Base-by-base conservation (phyloP, 2,329 filamentous ascomycete species). In the Stachybotrys elegans region DNA sequence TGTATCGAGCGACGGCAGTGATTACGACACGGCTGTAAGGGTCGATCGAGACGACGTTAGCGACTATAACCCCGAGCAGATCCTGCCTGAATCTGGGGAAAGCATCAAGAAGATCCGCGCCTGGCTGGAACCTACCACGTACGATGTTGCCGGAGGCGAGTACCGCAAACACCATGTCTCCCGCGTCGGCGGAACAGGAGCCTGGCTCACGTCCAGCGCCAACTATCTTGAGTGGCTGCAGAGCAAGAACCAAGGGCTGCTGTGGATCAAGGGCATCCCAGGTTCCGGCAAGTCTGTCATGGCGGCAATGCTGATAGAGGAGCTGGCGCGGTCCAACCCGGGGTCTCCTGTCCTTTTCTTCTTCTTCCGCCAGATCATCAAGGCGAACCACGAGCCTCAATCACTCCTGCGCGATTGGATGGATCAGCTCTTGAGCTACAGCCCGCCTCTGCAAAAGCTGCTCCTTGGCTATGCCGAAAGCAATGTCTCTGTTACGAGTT, bases 321-420 rank as follows among this genome's bases (percentile, higher is more conserved):
- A 53, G 6, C 6, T 55, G 43, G 12, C 39, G 32, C 38, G 38
- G n/a, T 25, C 44, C 5, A 42, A 47, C 16, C 42, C 36, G 4
- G 40, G 27, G 4, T 40, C 7, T 7, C 59, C 60, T 0, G 59
- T 67, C 3, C 54, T 68, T 0, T 66, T 57, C 50, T 68, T 69
- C 50, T 68, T 68, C 51, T 68, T 67, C 44, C 58, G 65, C 5
- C 63, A 67, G 45, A 66, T 65, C 42, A 59, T 67, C 44, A 57
- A 61, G 19, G 58, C 57, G 2, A 67, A 68, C 39, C 60, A 62
- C 40, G 43, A 49, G 5, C 57, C 64, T 1, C 32, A 40, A 3
- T 51, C 57, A 13, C 38, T 63, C 12, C 36, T 67, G 8, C 53
- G 59, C 6, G 65, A 68, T 48, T 68, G 59, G 60, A 48, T 64